These are phyloP conservation scores for Dioscorea dumetorum DNA, from an alignment of 106 monocot species.

Conservation along the genomic window DNA sequence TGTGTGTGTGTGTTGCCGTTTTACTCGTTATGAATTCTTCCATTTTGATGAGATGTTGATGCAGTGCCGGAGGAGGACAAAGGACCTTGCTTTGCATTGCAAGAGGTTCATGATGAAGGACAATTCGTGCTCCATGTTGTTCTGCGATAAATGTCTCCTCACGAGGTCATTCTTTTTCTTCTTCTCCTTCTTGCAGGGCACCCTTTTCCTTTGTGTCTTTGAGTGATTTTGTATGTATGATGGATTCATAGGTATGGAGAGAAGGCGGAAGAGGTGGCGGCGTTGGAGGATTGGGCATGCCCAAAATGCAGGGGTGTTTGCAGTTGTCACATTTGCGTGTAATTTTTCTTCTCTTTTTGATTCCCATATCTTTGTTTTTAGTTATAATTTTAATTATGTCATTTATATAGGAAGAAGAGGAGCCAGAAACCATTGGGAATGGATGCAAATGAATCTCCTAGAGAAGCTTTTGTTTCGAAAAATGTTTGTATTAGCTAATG, in stretches of 20 bases:
- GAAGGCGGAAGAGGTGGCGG: conserved; percentile 39
- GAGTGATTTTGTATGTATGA: not conserved
- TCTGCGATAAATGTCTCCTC: conserved; percentile 60
- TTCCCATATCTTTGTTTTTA: not conserved
- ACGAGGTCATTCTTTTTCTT: conserved; percentile 34
- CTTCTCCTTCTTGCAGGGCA: not conserved
- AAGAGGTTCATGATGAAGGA: conserved; percentile 18
- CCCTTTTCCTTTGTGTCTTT: not conserved
- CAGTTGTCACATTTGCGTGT: conserved; percentile 78
- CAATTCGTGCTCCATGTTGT: conserved; percentile 39
- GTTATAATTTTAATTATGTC: not conserved
- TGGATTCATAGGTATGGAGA: conserved; percentile 54
- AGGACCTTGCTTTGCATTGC: conserved; percentile 33
- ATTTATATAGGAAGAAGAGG: conserved; percentile 53
- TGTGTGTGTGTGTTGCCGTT: not conserved
- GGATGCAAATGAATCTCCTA: no score
- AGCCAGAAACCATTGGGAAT: no score
- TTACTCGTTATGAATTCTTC: not conserved
- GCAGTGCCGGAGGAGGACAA: conserved; percentile 73
- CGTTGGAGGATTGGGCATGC: conserved; percentile 36
- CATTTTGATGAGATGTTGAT: not conserved
- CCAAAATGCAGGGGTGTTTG: conserved; percentile 73
- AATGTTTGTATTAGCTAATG: not conserved
- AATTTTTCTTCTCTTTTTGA: not conserved
- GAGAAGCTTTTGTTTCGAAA: not conserved